Base-by-base conservation (phyloP, 352 stramenopile genomes). In the Globisporangium perplexum region DNA sequence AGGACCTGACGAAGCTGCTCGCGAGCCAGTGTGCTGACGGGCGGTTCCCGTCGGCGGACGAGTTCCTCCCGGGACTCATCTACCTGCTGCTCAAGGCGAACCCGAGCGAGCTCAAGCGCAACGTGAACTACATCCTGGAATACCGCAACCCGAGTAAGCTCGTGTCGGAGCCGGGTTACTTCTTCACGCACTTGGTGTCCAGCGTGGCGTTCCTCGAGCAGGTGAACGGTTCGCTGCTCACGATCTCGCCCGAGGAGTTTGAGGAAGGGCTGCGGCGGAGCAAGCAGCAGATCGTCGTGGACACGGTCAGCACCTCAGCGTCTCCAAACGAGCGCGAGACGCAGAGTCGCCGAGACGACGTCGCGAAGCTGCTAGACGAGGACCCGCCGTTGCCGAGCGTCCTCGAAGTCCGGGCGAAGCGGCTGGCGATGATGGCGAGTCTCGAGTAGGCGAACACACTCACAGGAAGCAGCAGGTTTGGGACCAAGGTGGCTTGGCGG, bases 1-100 rank as follows among this genome's bases (percentile, higher is more conserved):
- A 88, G 35, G 67, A 78, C 7, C 58, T 96, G 20, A 93, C 79
- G 22, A 77, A 62, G 22, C 65, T 96, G 23, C 57, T 96, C 6
- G 69, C 71, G 28, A 48, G 59, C 44, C 65, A 80, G 43, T 64
- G 72, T 23, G 42, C n/a, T 5, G 56, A 63, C 15, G 74, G 69
- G 12, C 59, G 52, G 10, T 82, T 92, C 39, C 88, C 88, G 15
- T 95, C 89, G 0, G 91, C 91, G 17, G 91, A 98, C 53, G 90
- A 98, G 20, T 93, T 98, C 52, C 62, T 98, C 46, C 91, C 91
- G 0, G 88, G 74, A 4, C 71, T 98, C n/a, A 98, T 98, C 41
- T 94, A 87, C 54, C 59, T 96, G 18, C 63, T 97, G 28, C 66
- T 97, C n/a, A 75, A 87, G 39, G 73, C 83, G 3, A 97, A 96